Conservation (phyloP, 768 basidiomycete genomes). For the Sarcodon sp. region DNA sequence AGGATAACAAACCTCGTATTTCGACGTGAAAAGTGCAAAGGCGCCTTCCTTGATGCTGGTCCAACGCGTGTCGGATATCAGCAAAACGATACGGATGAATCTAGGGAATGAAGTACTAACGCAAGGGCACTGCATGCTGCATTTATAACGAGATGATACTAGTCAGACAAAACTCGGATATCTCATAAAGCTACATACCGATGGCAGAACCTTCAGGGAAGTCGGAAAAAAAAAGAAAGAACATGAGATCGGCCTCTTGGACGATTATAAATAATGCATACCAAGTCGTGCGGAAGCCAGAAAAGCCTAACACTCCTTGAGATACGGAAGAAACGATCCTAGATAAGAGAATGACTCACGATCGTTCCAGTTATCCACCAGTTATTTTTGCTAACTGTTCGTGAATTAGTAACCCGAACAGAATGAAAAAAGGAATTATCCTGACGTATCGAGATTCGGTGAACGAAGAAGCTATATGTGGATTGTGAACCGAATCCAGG, state of each 20-base stretch:
- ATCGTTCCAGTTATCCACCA: constrained; percentile 4
- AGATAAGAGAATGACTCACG: constrained; percentile 2
- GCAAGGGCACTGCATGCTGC: neutral
- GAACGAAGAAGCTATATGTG: constrained; percentile 13
- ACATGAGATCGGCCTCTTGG: neutral
- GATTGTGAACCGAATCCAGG: neutral
- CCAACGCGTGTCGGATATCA: neutral
- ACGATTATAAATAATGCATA: neutral
- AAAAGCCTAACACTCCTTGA: constrained; percentile 1
- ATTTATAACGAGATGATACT: neutral
- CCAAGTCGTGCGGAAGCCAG: constrained; percentile 8
- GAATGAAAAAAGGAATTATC: neutral
- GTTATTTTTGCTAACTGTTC: constrained; percentile 8
- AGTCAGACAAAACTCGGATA: no score
- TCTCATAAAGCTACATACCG: neutral
- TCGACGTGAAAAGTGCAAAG: constrained; percentile 3
- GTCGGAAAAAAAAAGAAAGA: neutral
- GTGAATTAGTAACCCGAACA: neutral
- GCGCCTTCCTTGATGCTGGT: constrained; percentile 4
- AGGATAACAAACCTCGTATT: constrained; percentile 4
- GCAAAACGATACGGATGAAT: neutral
- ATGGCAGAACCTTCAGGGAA: neutral
- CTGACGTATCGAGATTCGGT: constrained; percentile 7
- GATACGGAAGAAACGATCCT: neutral
- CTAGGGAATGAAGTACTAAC: constrained; percentile 7